Base-by-base conservation (phyloP, 2,329 filamentous ascomycete species). In the Rutstroemia sp. region DNA sequence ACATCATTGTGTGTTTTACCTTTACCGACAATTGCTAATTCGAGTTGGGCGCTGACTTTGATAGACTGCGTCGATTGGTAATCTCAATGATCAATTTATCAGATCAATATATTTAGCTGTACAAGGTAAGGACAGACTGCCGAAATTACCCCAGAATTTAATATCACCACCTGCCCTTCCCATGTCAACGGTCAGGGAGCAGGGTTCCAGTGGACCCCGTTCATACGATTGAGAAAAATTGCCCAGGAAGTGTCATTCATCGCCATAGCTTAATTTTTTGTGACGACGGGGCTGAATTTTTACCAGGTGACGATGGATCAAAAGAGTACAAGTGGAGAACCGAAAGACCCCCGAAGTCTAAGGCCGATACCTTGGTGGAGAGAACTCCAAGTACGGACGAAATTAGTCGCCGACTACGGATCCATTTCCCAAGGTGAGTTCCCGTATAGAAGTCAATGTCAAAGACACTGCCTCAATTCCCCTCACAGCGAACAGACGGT, bases 51-150 rank as follows among this genome's bases (percentile, higher is more conserved):
- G 30, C 48, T 52, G 44, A 56, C 30, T 10, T 10, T 16, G 39
- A 10, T 61, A 87, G 85, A 81, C 88, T 23, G 89, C 92, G 0
- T 96, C 92, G 0, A 73, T 97, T 5, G 94, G 92, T 17, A 83
- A 83, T 8, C 68, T 97, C 44, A 90, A 84, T 53, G 76, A 80
- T 44, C 78, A 81, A 6, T 83, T 95, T 58, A 70, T 96, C 27
- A 70, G 70, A 53, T 73, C 74, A 21, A 72, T 88, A 3, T 81
- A 83, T 63, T 71, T 78, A 47, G 82, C 83, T 10, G 78, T 79
- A 23, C 76, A 75, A 73, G 84, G 81, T 75, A 68, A 58, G 55
- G 34, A 30, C 48, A 23, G 16, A 50, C 49, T 55, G 39, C 53
- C 53, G 46, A 55, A 51, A 27, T 55, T 55, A 34, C 53, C 38